Base-by-base conservation (phyloP, 306 rosid species). In the Parietaria judaica region DNA sequence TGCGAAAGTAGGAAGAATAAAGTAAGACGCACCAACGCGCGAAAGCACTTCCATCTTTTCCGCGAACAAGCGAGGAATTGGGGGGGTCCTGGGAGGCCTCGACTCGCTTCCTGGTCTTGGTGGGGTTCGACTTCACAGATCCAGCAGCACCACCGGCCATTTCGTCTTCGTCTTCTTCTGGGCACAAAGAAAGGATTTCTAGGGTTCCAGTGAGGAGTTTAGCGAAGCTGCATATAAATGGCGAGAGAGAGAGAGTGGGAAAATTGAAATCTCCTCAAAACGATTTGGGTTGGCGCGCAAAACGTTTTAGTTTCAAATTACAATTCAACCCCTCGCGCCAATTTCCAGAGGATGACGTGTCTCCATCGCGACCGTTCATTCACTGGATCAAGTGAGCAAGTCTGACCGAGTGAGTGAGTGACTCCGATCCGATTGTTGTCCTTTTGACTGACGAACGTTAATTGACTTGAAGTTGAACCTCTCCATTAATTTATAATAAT, bases 31-130 rank as follows among this genome's bases (percentile, higher is more conserved):
- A 87, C 97, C 98, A 88, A 63, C 80, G 74, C n/a, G 95, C 84
- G 43, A 92, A 92, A 51, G 94, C 99, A 4, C 95, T 92, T 75
- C 95, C 95, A 46, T 86, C 94, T 57, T 73, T 92, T 67, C 57
- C 95, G 3, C 95, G 88, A 50, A 88, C 79, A 4, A 84, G 90
- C 34, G 69, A 70, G 36, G 79, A 14, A 0, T 13, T 76, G 15
- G 76, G 44, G 5, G 72, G 69, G 39, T 83, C 90, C 8, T 74
- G 77, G 8, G 78, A n/a, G 0, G 95, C 95, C 16, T 84, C 95
- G 9, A 92, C 89, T 47, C 95, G 79, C 86, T 82, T 88, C 67
- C 84, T 72, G 0, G 80, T 76, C 36, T 86, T 81, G 0, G 83
- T 61, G 1, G 80, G 69, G 48, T 76, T 82, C 51, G 87, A 63